Percentiles rank a stretch among this genome's conserved stretches.
phyloP scores from a whole-genome alignment of 2,329 filamentous ascomycete species.

The Diaporthe citri region DNA sequence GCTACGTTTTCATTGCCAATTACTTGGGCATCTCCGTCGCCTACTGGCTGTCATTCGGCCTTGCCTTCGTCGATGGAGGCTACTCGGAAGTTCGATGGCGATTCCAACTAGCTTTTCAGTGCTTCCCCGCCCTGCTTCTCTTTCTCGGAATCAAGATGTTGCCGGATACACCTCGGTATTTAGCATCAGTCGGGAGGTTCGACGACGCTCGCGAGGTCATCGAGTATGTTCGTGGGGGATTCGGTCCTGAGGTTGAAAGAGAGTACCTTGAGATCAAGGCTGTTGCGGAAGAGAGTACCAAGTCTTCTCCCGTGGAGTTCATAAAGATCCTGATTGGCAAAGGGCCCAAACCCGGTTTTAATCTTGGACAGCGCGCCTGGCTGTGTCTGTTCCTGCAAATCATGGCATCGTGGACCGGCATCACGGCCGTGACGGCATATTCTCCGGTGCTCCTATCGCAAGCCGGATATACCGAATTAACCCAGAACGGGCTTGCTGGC shows the following conservation, averaged over 20 bases:
- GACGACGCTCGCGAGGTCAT: conserved; percentile 52
- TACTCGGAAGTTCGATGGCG: conserved; percentile 52
- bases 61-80: conserved; percentile 46
- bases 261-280: conserved; percentile 57
- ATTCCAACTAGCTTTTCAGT: conserved; percentile 55
- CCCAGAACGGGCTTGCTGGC: conserved; percentile 61
- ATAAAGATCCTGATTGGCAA: neutral
- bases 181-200: conserved; percentile 43
- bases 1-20: conserved; percentile 65
- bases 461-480: conserved; percentile 53
- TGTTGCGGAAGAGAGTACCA: conserved; percentile 53
- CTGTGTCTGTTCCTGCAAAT: conserved; percentile 56
- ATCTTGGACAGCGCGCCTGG: conserved; percentile 55
- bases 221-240: conserved; percentile 48
- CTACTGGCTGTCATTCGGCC: conserved; percentile 55
- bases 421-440: conserved; percentile 57
- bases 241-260: conserved; percentile 52
- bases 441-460: conserved; percentile 49
- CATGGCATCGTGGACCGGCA: conserved; percentile 60
- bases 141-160: conserved; percentile 54
- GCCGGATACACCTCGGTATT: conserved; percentile 59
- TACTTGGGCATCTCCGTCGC: conserved; percentile 62
- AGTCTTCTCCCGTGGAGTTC: conserved; percentile 47
- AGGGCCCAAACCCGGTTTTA: conserved; percentile 51
- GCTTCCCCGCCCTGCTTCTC: conserved; percentile 56